Evolutionary conservation across 2,329 filamentous ascomycete genomes (phyloP).

Genomic region (Phyllosticta citribraziliensis): DNA sequence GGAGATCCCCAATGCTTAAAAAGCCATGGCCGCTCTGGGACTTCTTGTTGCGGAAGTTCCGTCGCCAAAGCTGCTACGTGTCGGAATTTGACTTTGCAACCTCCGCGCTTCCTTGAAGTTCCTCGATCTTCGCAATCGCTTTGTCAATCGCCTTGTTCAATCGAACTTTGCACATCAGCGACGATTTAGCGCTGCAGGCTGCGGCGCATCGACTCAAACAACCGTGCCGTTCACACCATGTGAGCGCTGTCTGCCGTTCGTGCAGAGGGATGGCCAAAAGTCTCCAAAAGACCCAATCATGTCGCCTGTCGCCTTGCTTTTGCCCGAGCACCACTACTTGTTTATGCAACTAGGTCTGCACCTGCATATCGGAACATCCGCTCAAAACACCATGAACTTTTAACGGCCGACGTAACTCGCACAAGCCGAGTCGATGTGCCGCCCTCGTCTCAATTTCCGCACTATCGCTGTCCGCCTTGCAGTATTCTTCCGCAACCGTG

Average conservation of each 20-base stretch:
- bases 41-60: neutral
- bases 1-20: neutral
- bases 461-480: neutral
- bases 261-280: neutral
- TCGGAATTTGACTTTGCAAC: neutral
- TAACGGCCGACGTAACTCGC: neutral
- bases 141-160: neutral
- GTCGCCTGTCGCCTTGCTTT: neutral
- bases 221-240: neutral
- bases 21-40: neutral
- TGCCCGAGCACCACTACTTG: neutral
- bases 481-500: neutral
- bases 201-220: neutral
- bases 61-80: neutral
- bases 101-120: neutral
- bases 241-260: neutral
- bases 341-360: neutral
- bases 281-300: neutral
- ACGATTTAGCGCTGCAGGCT: neutral
- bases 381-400: neutral
- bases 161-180: neutral
- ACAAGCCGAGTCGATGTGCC: neutral
- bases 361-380: neutral
- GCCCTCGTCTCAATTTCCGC: neutral
- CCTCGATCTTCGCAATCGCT: neutral